Percentiles rank a stretch among this genome's conserved stretches.
Evolutionary conservation across 2,329 filamentous ascomycete species (phyloP).

Genomic region (Rhynchosporium agropyri): DNA sequence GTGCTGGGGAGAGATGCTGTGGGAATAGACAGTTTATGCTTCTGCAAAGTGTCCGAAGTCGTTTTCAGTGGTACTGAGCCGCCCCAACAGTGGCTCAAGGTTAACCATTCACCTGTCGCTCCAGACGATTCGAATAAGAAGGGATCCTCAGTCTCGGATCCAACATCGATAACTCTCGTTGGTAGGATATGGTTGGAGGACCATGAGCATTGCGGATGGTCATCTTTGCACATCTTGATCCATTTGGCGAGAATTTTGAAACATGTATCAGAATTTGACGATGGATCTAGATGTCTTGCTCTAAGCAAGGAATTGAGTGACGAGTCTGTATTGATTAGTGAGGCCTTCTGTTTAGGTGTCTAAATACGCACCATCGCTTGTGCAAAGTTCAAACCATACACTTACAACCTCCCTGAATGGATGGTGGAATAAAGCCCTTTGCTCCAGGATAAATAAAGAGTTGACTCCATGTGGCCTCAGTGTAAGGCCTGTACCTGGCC

Average conservation of each 20-base stretch:
- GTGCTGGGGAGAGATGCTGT: slow-evolving; percentile 16
- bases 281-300: background rate
- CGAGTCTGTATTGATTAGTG: background rate
- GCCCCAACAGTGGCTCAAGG: slow-evolving; percentile 30
- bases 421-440: background rate
- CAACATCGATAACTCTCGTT: slow-evolving; percentile 29
- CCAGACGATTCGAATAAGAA: slow-evolving; percentile 15
- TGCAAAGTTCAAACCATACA: slow-evolving; percentile 3
- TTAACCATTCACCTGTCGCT: slow-evolving; percentile 19
- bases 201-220: slow-evolving; percentile 13
- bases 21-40: slow-evolving; percentile 9
- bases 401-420: background rate
- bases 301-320: background rate
- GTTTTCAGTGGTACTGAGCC: slow-evolving; percentile 8
- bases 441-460: background rate
- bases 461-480: background rate
- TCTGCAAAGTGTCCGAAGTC: background rate
- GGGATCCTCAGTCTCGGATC: slow-evolving; percentile 17
- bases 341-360: background rate
- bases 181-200: slow-evolving; percentile 18
- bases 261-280: slow-evolving; percentile 7
- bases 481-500: background rate
- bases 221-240: slow-evolving; percentile 12
- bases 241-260: slow-evolving; percentile 12
- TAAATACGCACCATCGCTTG: background rate